Conservation (phyloP, 2,329 filamentous ascomycete species). For the Colletotrichum limetticola region DNA sequence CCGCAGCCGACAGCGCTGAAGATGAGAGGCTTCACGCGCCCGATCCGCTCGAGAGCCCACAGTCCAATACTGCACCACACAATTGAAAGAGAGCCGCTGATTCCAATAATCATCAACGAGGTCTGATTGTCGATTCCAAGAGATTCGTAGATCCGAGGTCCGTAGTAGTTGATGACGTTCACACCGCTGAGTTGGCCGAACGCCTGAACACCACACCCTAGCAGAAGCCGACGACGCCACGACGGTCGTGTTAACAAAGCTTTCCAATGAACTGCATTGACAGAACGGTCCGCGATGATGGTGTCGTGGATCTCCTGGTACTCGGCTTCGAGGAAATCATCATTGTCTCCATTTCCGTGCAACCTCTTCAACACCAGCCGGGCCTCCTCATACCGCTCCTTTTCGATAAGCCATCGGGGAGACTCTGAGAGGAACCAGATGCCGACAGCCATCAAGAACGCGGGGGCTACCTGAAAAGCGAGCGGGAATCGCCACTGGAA, state of each 20-base stretch:
- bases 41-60: slow-evolving; percentile 55
- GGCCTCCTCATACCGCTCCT: slow-evolving; percentile 47
- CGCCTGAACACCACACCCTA: slow-evolving; percentile 59
- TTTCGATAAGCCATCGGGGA: slow-evolving; percentile 46
- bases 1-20: slow-evolving; percentile 44
- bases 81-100: slow-evolving; percentile 60
- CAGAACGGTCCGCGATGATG: slow-evolving; percentile 47
- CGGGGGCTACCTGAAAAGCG: slow-evolving; percentile 42
- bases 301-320: slow-evolving; percentile 52
- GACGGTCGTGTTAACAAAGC: slow-evolving; percentile 53
- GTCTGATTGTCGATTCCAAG: slow-evolving; percentile 54
- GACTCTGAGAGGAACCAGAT: slow-evolving; percentile 42
- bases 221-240: slow-evolving; percentile 56
- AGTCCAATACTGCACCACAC: slow-evolving; percentile 59
- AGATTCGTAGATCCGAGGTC: slow-evolving; percentile 51
- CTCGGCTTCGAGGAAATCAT: slow-evolving; percentile 49
- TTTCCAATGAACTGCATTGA: slow-evolving; percentile 47
- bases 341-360: slow-evolving; percentile 40
- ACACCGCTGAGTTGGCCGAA: slow-evolving; percentile 46
- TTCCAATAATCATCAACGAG: slow-evolving; percentile 61
- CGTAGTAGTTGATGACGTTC: slow-evolving; percentile 54
- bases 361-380: slow-evolving; percentile 47
- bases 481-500: slow-evolving; percentile 48
- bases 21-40: slow-evolving; percentile 59
- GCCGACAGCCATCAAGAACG: slow-evolving; percentile 38